Conservation (phyloP, 306 rosid genomes). For the Dryas drummondii region DNA sequence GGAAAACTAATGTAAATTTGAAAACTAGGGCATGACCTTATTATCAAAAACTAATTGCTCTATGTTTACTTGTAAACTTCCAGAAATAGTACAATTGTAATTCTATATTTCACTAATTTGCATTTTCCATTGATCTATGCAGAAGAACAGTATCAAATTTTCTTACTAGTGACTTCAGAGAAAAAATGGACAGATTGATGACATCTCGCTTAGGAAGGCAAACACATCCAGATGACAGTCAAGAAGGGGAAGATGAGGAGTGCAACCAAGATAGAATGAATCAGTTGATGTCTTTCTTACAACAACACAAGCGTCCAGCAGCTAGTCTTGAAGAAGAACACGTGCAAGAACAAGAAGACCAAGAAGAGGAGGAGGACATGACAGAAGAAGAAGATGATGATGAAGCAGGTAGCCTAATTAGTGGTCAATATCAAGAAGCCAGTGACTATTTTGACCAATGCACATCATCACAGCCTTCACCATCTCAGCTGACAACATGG, state of each 20-base stretch:
- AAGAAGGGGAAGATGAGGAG: constrained; percentile 27
- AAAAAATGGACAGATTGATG: constrained; percentile 72
- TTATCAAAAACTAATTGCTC: neutral
- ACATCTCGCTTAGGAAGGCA: constrained; percentile 52
- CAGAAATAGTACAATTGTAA: neutral
- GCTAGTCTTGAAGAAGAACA: constrained; percentile 15
- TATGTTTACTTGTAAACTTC: neutral
- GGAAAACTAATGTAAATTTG: too few relatives aligned
- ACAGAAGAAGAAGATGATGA: constrained; percentile 15
- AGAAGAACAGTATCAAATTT: constrained; percentile 78
- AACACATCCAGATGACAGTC: constrained; percentile 21
- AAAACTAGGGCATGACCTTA: neutral
- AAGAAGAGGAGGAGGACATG: constrained; percentile 31
- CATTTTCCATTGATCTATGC: constrained; percentile 27
- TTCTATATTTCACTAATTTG: constrained; percentile 18
- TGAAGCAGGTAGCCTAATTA: constrained; percentile 36
- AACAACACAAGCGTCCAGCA: constrained; percentile 8
- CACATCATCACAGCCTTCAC: constrained; percentile 42
- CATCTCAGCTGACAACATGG: constrained; percentile 55
- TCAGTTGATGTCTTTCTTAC: constrained; percentile 10
- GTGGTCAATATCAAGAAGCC: constrained; percentile 45
- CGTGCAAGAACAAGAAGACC: constrained; percentile 16
- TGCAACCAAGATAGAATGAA: neutral
- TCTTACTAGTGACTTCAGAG: constrained; percentile 68
- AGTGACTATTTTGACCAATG: constrained; percentile 47